Evolutionary conservation across 2,329 filamentous ascomycete genomes (phyloP), one percentile per base, ranked within the genome.

Genomic region (Trichoderma aggressivum): DNA sequence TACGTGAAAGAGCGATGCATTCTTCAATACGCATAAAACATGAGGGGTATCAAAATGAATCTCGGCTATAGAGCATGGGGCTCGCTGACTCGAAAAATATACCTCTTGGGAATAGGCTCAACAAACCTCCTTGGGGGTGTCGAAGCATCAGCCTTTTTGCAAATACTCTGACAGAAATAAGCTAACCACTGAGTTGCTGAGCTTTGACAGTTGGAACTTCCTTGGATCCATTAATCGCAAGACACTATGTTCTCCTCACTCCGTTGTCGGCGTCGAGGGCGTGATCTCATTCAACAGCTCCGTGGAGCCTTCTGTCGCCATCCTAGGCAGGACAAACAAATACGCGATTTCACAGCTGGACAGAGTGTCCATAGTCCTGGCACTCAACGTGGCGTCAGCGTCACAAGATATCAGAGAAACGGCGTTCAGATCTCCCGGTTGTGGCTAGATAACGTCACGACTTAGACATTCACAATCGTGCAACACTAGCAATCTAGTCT

Each of bases 371-470:
- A 91, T 7, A 80, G 80, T 24, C 83, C 86, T 0, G 76, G 81
- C 16, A 86, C 91, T 12, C 89, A 91, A 74, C 81, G 87, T 75
- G 85, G 85, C 0, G 82, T 88, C 58, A 78, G 82, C 0, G 82
- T 85, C 71, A 79, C 80, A 0, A 72, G 76, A 8, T 76, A 80
- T 5, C 77, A 80, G 2, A 78, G 80, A 14, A 84, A 84, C 3
- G 84, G 84, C 2, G 84, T 84, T 1, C 77, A 82, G 3, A 77
- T 91, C 3, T 84, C 82, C 7, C 83, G 89, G 5, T 78, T 85
- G 1, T 91, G 89, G 89, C 81, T 91, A 1, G 89, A 91, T 75
- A 89, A 89, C 71, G 80, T 84, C 2, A 91, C 89, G 0, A 87
- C 85, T 0, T 88, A 87, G 0, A 84, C 80, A 1, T 77, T 91